Percentiles rank a stretch among this genome's conserved stretches.
Conservation (phyloP, 345 rosid species). For the Leavenworthia alabamica region DNA sequence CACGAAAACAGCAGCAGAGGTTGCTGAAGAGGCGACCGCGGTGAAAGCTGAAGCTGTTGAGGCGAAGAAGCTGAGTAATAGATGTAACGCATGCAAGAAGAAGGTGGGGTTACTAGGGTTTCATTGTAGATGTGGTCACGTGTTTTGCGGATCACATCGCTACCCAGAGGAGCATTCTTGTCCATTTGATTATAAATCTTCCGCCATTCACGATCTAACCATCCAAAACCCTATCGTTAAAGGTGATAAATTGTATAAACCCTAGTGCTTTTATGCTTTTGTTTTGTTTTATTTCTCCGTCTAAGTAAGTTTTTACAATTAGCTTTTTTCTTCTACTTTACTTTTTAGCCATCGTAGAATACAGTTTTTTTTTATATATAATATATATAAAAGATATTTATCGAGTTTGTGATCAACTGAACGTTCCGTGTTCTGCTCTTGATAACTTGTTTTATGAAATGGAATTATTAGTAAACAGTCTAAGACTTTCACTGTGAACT, state of each 20-base stretch:
- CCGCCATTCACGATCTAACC: slow-evolving; percentile 11
- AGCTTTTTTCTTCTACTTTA: not conserved
- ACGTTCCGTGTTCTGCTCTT: too few relatives aligned
- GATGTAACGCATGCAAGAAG: slow-evolving; percentile 36
- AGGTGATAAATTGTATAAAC: slow-evolving; percentile 19
- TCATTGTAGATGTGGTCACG: slow-evolving; percentile 35
- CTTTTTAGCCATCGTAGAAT: not conserved
- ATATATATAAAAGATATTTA: too few relatives aligned
- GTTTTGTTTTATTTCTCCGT: not conserved
- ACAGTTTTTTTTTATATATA: too few relatives aligned
- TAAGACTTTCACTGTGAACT: too few relatives aligned
- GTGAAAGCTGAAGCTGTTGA: not conserved
- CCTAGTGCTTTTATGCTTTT: not conserved
- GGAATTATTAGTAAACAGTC: too few relatives aligned
- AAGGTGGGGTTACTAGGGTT: slow-evolving; percentile 41
- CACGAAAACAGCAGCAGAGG: not conserved
- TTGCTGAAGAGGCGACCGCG: not conserved
- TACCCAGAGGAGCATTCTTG: slow-evolving; percentile 37
- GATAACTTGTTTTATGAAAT: too few relatives aligned
- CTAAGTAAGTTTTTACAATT: not conserved
- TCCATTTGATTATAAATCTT: slow-evolving; percentile 26
- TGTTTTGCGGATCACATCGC: slow-evolving; percentile 31
- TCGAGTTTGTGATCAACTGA: too few relatives aligned
- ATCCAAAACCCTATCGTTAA: slow-evolving; percentile 20
- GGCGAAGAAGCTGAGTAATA: not conserved